Percentiles rank a stretch among this genome's conserved stretches.
Evolutionary conservation across 1,139 yeast species (phyloP).

Genomic region (Pichia sp.): DNA sequence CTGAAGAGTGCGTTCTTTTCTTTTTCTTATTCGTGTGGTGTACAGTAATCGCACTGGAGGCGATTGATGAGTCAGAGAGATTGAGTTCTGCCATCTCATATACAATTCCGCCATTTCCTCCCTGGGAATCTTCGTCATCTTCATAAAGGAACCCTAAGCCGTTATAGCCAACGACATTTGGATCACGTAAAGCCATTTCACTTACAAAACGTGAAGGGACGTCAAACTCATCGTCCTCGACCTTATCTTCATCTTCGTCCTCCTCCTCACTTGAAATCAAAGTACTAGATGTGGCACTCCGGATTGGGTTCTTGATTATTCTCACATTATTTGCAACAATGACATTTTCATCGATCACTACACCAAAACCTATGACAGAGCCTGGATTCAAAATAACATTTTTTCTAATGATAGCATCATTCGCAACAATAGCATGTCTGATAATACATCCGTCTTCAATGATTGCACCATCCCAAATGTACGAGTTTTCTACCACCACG

Average conservation of each 20-base stretch:
- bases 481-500: constrained; percentile 66
- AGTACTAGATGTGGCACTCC: constrained; percentile 22
- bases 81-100: constrained; percentile 62
- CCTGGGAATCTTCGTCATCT: constrained; percentile 32
- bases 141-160: constrained; percentile 37
- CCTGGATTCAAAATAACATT: constrained; percentile 57
- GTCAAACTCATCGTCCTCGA: constrained; percentile 3
- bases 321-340: constrained; percentile 47
- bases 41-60: constrained; percentile 43
- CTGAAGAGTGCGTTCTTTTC: constrained; percentile 41
- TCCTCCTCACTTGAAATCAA: constrained; percentile 13
- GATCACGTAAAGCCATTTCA: constrained; percentile 19
- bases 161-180: constrained; percentile 29
- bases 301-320: constrained; percentile 47
- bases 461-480: constrained; percentile 77
- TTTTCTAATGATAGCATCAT: constrained; percentile 50
- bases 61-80: constrained; percentile 76
- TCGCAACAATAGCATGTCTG: constrained; percentile 65
- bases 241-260: constrained; percentile 7
- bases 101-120: constrained; percentile 39
- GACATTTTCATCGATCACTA: constrained; percentile 52
- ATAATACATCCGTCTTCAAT: constrained; percentile 64
- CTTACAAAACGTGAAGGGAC: neutral
- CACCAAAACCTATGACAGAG: constrained; percentile 75
- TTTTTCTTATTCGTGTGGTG: constrained; percentile 38